Percentiles rank a stretch among this genome's conserved stretches.
These are phyloP conservation scores for Fibroporia radiculosa DNA, from an alignment of 768 basidiomycete species.

Conservation along the genomic window DNA sequence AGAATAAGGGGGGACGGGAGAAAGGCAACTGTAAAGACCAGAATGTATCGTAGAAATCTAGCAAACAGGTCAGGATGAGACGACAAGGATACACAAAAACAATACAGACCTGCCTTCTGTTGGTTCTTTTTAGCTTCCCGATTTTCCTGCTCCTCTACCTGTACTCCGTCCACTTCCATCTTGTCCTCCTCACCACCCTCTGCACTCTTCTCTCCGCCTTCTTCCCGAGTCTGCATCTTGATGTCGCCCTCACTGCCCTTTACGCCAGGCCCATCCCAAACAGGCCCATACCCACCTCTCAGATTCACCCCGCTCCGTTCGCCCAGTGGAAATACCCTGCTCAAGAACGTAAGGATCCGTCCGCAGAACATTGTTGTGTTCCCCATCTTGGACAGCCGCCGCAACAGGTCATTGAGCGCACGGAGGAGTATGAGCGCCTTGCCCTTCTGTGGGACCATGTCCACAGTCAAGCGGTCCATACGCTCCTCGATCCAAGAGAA, in stretches of 20 bases:
- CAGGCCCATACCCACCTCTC: slow-evolving; percentile 77
- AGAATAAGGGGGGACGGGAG: slow-evolving; percentile 71
- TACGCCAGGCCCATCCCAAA: slow-evolving; percentile 59
- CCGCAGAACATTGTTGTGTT: slow-evolving; percentile 84
- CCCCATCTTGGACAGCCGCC: slow-evolving; percentile 81
- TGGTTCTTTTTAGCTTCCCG: slow-evolving; percentile 29
- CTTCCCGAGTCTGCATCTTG: slow-evolving; percentile 22
- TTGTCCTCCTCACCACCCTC: slow-evolving; percentile 32
- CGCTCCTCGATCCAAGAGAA: slow-evolving; percentile 84
- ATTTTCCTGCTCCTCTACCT: slow-evolving; percentile 13
- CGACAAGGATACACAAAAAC: neutral
- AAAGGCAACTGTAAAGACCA: slow-evolving; percentile 87
- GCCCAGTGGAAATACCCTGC: slow-evolving; percentile 77
- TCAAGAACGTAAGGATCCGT: slow-evolving; percentile 81
- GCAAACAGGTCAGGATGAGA: no score
- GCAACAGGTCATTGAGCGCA: slow-evolving; percentile 79
- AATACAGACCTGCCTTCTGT: slow-evolving; percentile 52
- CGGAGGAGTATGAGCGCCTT: slow-evolving; percentile 82
- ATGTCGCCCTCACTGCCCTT: slow-evolving; percentile 23
- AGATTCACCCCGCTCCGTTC: slow-evolving; percentile 90
- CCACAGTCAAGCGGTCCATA: slow-evolving; percentile 60
- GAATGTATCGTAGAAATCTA: slow-evolving; percentile 81
- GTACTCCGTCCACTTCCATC: slow-evolving; percentile 56
- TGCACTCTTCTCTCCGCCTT: slow-evolving; percentile 22
- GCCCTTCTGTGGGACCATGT: slow-evolving; percentile 79